Evolutionary conservation across 352 stramenopile species (phyloP).

Genomic region (Pythium rhizo-oryzae): DNA sequence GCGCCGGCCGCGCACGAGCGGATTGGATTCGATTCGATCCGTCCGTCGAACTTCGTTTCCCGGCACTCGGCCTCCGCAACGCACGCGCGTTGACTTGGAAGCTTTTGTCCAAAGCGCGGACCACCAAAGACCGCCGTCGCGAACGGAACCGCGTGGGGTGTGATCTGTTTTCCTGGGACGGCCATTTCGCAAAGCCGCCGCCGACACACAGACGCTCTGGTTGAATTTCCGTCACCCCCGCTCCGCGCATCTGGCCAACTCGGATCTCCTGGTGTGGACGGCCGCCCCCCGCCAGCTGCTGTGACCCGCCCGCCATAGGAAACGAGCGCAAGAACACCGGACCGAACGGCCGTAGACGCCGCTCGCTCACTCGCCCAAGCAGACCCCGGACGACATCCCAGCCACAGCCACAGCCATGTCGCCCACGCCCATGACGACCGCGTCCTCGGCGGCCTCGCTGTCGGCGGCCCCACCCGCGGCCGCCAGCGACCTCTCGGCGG

Average conservation of each 20-base stretch:
- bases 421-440: conserved; percentile 22
- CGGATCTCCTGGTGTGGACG: conserved; percentile 1
- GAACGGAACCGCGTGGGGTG: too few relatives aligned
- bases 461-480: conserved; percentile 1
- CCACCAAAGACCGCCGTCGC: background rate
- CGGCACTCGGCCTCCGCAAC: background rate
- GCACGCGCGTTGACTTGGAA: background rate
- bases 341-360: background rate
- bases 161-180: background rate
- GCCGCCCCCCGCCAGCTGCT: conserved; percentile 3
- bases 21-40: conserved; percentile 1
- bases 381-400: background rate
- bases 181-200: background rate
- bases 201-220: background rate
- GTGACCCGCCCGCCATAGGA: background rate
- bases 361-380: conserved; percentile 4
- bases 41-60: background rate
- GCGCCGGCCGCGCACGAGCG: background rate
- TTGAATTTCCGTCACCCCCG: conserved; percentile 17
- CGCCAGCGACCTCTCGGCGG: conserved; percentile 23
- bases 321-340: background rate
- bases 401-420: conserved; percentile 17
- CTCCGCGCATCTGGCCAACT: background rate
- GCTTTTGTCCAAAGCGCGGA: background rate
- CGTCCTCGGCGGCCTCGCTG: conserved; percentile 21